Evolutionary conservation across 495 filamentous ascomycete species (phyloP), one percentile per base, ranked within the genome.

Genomic region (Melanomma pulvis-pyrius): DNA sequence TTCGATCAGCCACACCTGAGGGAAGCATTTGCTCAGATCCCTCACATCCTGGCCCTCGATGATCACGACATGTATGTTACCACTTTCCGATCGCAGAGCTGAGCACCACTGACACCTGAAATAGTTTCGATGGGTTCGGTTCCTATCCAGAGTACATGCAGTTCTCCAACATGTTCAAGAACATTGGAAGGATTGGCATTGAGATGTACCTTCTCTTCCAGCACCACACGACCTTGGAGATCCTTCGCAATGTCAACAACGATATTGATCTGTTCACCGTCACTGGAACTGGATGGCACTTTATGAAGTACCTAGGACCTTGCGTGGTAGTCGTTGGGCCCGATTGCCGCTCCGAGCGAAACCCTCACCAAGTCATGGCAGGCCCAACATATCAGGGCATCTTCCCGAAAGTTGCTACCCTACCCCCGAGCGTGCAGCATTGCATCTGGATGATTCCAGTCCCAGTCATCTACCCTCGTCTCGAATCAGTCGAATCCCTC

Each of bases 191-290:
- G 24, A 88, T 98, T 28, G 96, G 91, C n/a, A 93, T 96, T 58
- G 92, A 97, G 64, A 97, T 96, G 92, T 98, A 97, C 73, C 83
- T 98, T n/a, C 86, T 98, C 21, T 98, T 98, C 81, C 94, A 98
- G 72, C 94, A 98, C 74, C 94, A 98, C 75, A 97, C 96, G 0
- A 97, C 92, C 0, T 84, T 96, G 19, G 96, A 98, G 71, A 90
- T 98, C 30, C 86, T 98, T 19, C 88, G 93, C 30, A 92, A 92
- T 67, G 86, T 93, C 58, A 87, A 82, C 71, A 90, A 89, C 52
- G 96, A 98, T 63, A 82, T 86, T 25, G 94, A 98, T 71, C 83
- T 98, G 28, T 98, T 98, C 82, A 98, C 94, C 1, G 91, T 98
- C 58, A 98, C 94, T 0, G 96, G 94, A 9, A 88, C 91, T 0